These are phyloP conservation scores for Lasiosphaeriaceae sp. DNA, from an alignment of 495 filamentous ascomycete genomes.

Conservation along the genomic window DNA sequence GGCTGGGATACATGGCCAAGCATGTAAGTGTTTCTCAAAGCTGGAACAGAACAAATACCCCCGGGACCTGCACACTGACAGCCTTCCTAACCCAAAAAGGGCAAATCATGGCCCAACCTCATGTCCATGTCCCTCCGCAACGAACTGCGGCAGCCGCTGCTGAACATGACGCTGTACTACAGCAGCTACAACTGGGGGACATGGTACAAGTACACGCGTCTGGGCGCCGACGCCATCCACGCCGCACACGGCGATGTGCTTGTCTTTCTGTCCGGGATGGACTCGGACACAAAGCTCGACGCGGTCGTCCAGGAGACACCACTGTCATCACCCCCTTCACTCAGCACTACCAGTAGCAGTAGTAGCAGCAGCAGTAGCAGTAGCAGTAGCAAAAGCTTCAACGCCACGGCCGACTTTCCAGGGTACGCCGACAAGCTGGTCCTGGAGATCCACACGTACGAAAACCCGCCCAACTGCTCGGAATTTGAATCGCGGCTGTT, in stretches of 20 bases:
- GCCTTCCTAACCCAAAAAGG: too few relatives aligned
- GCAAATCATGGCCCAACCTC: constrained; percentile 45
- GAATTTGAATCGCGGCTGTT: constrained; percentile 42
- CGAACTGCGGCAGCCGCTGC: constrained; percentile 49
- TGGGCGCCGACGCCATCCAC: constrained; percentile 50
- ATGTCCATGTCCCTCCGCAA: constrained; percentile 56
- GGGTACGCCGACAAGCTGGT: constrained; percentile 51
- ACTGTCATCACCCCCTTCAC: constrained; percentile 25
- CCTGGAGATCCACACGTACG: constrained; percentile 61
- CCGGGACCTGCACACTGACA: too few relatives aligned
- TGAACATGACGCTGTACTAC: constrained; percentile 20
- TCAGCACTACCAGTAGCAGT: too few relatives aligned
- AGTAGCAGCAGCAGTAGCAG: constrained; percentile 44
- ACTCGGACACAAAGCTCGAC: constrained; percentile 52
- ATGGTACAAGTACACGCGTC: constrained; percentile 52
- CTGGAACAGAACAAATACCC: too few relatives aligned
- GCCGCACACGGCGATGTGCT: constrained; percentile 50
- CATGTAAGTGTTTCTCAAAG: constrained; percentile 33
- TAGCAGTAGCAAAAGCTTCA: background rate
- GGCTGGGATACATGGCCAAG: constrained; percentile 55
- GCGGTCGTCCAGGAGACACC: constrained; percentile 50
- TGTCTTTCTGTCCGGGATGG: constrained; percentile 59
- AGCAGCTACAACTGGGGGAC: constrained; percentile 53
- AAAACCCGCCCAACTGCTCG: constrained; percentile 43
- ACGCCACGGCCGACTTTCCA: constrained; percentile 34